Percentiles rank a stretch among this genome's conserved stretches.
Evolutionary conservation across 2,329 filamentous ascomycete species (phyloP).

Genomic region (Colletotrichum sp.): DNA sequence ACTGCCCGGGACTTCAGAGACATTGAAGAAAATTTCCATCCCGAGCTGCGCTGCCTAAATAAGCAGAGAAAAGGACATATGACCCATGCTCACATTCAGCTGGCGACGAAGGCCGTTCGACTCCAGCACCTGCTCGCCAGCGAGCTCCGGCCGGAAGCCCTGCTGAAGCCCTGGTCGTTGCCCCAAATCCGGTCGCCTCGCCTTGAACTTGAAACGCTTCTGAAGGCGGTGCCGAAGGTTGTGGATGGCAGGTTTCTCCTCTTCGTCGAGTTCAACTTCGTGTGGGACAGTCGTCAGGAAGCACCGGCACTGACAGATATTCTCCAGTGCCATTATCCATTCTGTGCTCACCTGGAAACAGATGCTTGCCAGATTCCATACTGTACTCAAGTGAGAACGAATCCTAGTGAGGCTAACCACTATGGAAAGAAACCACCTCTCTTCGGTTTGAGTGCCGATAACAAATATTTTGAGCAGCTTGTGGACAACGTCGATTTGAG

Average conservation of each 20-base stretch:
- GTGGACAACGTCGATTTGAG: fast-evolving
- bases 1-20: background rate
- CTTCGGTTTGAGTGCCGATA: background rate
- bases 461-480: background rate
- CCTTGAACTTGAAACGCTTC: background rate
- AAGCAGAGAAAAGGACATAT: background rate
- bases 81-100: background rate
- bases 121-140: background rate
- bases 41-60: background rate
- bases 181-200: background rate
- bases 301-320: background rate
- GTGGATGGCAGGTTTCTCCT: background rate
- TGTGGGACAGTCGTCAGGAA: background rate
- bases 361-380: no score
- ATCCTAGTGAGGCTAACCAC: no score
- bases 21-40: background rate
- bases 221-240: background rate
- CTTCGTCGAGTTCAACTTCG: background rate
- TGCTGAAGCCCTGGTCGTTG: background rate
- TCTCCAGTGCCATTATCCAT: background rate
- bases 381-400: no score
- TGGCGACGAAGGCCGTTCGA: background rate
- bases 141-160: background rate
- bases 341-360: background rate
- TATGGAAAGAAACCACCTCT: background rate